These are phyloP conservation scores for Beauveria brongniartii DNA, from an alignment of 2,329 filamentous ascomycete species.

Conservation along the genomic window DNA sequence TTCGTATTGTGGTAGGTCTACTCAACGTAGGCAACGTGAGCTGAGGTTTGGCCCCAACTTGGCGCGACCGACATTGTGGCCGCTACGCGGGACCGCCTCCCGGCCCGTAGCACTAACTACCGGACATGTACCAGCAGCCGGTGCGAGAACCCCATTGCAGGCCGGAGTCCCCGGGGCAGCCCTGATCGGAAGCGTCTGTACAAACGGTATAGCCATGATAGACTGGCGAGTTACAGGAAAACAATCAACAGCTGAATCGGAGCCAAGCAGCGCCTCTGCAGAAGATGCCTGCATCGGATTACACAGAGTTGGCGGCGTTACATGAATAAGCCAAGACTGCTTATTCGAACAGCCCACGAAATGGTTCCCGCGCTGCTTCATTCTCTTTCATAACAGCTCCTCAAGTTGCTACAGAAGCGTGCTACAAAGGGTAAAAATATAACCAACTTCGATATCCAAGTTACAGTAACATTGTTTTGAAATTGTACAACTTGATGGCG, in stretches of 20 bases:
- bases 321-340: neutral
- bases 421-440: neutral
- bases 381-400: neutral
- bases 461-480: neutral
- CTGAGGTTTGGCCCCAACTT: neutral
- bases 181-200: neutral
- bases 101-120: neutral
- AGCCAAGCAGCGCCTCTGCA: neutral
- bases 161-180: neutral
- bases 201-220: neutral
- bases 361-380: neutral
- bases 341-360: neutral
- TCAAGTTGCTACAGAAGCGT: too few relatives aligned
- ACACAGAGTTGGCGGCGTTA: neutral
- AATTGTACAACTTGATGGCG: neutral
- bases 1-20: too few relatives aligned
- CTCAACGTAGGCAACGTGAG: neutral
- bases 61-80: neutral
- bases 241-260: neutral
- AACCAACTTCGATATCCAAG: neutral
- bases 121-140: neutral
- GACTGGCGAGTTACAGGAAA: neutral
- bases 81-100: neutral
- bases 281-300: neutral
- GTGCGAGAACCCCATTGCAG: neutral